These are phyloP conservation scores for Naumovozyma dairenensis DNA, from an alignment of 805 yeast species.

Conservation along the genomic window DNA sequence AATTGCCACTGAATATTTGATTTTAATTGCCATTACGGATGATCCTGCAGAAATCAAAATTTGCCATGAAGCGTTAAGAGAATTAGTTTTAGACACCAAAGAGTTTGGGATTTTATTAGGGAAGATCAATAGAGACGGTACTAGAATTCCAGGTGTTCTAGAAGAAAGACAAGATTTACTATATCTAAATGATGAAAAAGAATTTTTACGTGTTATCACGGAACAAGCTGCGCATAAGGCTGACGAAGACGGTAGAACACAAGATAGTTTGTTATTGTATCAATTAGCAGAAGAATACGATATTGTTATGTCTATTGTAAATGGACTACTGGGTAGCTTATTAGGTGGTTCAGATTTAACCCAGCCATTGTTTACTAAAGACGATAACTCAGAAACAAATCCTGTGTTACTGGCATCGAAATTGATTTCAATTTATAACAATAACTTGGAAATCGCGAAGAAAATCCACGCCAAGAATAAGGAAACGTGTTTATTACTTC, in stretches of 20 bases:
- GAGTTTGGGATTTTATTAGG: slow-evolving; percentile 78
- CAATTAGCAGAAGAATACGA: slow-evolving; percentile 84
- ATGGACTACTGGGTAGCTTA: slow-evolving; percentile 68
- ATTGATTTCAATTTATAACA: slow-evolving; percentile 31
- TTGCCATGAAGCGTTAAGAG: slow-evolving; percentile 72
- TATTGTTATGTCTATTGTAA: slow-evolving; percentile 65
- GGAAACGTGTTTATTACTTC: slow-evolving; percentile 54
- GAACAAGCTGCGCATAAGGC: slow-evolving; percentile 80
- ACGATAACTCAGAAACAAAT: slow-evolving; percentile 36
- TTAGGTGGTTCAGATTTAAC: slow-evolving; percentile 63
- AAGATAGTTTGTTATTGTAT: slow-evolving; percentile 76
- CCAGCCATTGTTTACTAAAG: slow-evolving; percentile 35
- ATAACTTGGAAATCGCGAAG: slow-evolving; percentile 50
- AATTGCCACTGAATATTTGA: slow-evolving; percentile 83
- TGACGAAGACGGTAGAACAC: slow-evolving; percentile 81
- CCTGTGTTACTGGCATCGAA: slow-evolving; percentile 32
- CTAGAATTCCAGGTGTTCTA: slow-evolving; percentile 70
- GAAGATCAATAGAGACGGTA: slow-evolving; percentile 68
- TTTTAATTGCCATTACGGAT: slow-evolving; percentile 51
- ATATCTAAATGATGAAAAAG: slow-evolving; percentile 44
- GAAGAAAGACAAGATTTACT: slow-evolving; percentile 67
- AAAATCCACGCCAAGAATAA: slow-evolving; percentile 45
- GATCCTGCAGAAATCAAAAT: slow-evolving; percentile 40
- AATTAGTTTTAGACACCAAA: slow-evolving; percentile 75
- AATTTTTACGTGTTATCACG: slow-evolving; percentile 60